Evolutionary conservation across 106 monocot genomes (phyloP).

Genomic region (Allium fistulosum): DNA sequence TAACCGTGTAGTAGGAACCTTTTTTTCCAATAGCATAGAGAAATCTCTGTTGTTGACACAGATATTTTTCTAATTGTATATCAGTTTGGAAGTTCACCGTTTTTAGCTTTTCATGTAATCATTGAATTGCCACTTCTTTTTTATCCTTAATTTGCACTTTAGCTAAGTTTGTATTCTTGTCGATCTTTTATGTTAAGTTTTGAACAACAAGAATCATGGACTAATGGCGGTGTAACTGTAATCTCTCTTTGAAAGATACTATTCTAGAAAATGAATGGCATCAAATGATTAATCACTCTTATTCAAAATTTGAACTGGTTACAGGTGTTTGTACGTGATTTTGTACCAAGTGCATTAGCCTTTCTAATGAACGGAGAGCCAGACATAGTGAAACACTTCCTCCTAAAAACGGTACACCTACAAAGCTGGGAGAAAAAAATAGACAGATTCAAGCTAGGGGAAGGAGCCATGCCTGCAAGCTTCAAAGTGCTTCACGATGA

Average conservation of each 20-base stretch:
- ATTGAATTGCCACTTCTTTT: not conserved
- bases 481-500: constrained; percentile 35
- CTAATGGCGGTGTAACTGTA: not conserved
- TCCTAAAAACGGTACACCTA: constrained; percentile 23
- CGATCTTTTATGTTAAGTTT: not conserved
- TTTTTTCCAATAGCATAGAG: too few relatives aligned
- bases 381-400: constrained; percentile 30
- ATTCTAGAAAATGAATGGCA: not conserved
- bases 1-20: too few relatives aligned
- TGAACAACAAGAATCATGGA: not conserved
- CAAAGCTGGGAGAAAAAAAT: constrained; percentile 27
- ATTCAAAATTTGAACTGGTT: not conserved
- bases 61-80: too few relatives aligned
- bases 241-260: not conserved
- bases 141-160: not conserved
- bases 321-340: constrained; percentile 35
- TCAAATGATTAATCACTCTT: not conserved
- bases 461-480: constrained; percentile 36
- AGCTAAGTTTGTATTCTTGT: not conserved
- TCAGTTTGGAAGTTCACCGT: too few relatives aligned
- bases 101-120: too few relatives aligned
- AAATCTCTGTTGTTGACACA: too few relatives aligned
- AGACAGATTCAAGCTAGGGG: constrained; percentile 31
- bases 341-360: constrained; percentile 31
- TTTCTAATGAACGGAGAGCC: constrained; percentile 30